Evolutionary conservation across 306 rosid genomes (phyloP).

Genomic region (Spatholobus suberectus): DNA sequence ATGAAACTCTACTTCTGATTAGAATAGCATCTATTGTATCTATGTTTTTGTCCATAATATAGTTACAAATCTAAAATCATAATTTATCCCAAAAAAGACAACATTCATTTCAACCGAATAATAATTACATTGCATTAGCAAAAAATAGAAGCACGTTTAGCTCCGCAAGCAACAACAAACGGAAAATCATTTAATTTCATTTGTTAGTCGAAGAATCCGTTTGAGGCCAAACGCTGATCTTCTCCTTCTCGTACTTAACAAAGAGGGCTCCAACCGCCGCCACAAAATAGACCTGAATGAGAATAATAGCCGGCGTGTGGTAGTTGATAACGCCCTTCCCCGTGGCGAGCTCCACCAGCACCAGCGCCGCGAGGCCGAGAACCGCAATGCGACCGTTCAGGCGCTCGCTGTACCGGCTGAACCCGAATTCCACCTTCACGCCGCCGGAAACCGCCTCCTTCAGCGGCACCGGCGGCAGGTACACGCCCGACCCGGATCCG

Average conservation of each 20-base stretch:
- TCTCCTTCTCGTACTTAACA: slow-evolving; percentile 83
- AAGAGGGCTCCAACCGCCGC: slow-evolving; percentile 72
- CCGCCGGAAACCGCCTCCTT: slow-evolving; percentile 77
- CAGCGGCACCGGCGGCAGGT: slow-evolving; percentile 79
- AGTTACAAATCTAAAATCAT: background rate
- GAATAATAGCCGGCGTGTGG: slow-evolving; percentile 69
- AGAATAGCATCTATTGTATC: too few species aligned
- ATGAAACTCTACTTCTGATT: too few species aligned
- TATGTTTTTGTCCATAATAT: too few species aligned
- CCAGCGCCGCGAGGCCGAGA: slow-evolving; percentile 71
- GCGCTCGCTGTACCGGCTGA: slow-evolving; percentile 77
- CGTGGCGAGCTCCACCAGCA: slow-evolving; percentile 84
- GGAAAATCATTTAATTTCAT: too few species aligned
- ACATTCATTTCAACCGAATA: background rate
- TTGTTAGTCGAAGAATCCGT: slow-evolving; percentile 29
- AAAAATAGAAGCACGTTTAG: background rate
- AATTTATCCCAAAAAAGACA: background rate
- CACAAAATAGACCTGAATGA: slow-evolving; percentile 80
- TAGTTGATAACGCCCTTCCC: slow-evolving; percentile 80
- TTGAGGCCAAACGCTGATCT: slow-evolving; percentile 75
- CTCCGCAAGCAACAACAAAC: background rate
- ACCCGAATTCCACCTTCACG: slow-evolving; percentile 76
- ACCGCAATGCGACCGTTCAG: slow-evolving; percentile 75
- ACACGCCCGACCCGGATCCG: slow-evolving; percentile 50
- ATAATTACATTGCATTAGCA: background rate